A percentile compares a stretch with the other conserved stretches of the same genome.
Evolutionary conservation across 768 basidiomycete species (phyloP).

Genomic region (Pleurotus tuber-regium): DNA sequence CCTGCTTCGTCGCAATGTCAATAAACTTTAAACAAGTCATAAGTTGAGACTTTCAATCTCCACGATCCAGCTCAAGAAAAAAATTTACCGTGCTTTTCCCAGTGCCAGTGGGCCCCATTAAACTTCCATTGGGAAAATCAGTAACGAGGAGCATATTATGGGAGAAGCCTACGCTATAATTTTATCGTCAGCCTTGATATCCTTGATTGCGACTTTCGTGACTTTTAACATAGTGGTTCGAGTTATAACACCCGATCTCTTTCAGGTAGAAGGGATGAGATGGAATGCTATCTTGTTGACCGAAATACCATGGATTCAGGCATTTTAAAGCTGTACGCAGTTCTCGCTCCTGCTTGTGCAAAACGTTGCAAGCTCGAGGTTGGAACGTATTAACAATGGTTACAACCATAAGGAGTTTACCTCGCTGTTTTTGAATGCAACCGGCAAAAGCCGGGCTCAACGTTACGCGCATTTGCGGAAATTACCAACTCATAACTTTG

Average conservation of each 20-base stretch:
- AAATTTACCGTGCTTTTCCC: slow-evolving; percentile 28
- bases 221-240: background rate
- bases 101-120: slow-evolving; percentile 29
- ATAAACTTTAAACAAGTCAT: slow-evolving; percentile 17
- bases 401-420: no score
- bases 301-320: no score
- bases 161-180: background rate
- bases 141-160: background rate
- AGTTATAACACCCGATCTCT: background rate
- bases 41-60: background rate
- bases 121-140: slow-evolving; percentile 10
- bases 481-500: no score
- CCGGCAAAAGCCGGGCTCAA: no score
- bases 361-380: no score
- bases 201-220: slow-evolving; percentile 3
- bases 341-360: no score
- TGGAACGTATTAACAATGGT: no score
- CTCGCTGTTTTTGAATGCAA: no score
- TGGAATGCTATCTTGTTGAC: no score
- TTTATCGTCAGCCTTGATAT: background rate
- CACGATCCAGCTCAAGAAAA: background rate
- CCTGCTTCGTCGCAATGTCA: slow-evolving; percentile 14
- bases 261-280: background rate
- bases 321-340: no score
- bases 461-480: no score